Conservation (phyloP, 345 rosid species). For the Aquilaria sinensis region DNA sequence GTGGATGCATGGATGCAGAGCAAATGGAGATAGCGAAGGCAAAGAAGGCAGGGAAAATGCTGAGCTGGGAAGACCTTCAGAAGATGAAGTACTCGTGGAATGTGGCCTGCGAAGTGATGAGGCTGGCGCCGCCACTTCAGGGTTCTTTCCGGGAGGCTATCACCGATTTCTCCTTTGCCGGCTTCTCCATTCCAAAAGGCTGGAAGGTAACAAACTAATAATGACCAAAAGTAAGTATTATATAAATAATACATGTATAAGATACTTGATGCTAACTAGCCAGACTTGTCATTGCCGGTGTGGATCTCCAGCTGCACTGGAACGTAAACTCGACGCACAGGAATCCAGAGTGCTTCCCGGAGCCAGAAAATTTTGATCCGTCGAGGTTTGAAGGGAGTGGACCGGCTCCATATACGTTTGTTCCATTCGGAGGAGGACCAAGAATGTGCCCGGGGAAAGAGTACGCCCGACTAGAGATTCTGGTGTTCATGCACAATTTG, state of each 20-base stretch:
- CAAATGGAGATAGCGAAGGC: slow-evolving; percentile 18
- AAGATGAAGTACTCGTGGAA: slow-evolving; percentile 24
- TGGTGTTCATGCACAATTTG: slow-evolving; percentile 18
- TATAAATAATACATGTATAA: not conserved
- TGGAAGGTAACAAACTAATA: slow-evolving; percentile 8
- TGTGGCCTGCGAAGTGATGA: slow-evolving; percentile 22
- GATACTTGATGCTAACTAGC: not conserved
- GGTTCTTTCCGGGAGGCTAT: slow-evolving; percentile 21
- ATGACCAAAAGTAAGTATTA: not conserved
- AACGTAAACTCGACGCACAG: slow-evolving; percentile 18
- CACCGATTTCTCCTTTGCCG: slow-evolving; percentile 10
- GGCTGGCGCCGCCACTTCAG: slow-evolving; percentile 21
- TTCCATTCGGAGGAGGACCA: slow-evolving; percentile 23
- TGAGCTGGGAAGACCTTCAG: slow-evolving; percentile 20
- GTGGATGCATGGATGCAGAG: not conserved
- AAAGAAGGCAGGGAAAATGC: slow-evolving; percentile 11
- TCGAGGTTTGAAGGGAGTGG: slow-evolving; percentile 19
- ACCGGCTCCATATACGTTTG: slow-evolving; percentile 18
- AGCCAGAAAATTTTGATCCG: slow-evolving; percentile 21
- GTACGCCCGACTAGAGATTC: slow-evolving; percentile 21
- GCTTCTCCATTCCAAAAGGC: slow-evolving; percentile 18
- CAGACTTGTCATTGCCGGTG: no score
- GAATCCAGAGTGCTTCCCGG: slow-evolving; percentile 14
- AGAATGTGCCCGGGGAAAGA: slow-evolving; percentile 24
- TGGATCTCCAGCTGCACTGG: slow-evolving; percentile 11